phyloP scores from a whole-genome alignment of 257 asterid genomes.

The Solanum lycopersicoides region DNA sequence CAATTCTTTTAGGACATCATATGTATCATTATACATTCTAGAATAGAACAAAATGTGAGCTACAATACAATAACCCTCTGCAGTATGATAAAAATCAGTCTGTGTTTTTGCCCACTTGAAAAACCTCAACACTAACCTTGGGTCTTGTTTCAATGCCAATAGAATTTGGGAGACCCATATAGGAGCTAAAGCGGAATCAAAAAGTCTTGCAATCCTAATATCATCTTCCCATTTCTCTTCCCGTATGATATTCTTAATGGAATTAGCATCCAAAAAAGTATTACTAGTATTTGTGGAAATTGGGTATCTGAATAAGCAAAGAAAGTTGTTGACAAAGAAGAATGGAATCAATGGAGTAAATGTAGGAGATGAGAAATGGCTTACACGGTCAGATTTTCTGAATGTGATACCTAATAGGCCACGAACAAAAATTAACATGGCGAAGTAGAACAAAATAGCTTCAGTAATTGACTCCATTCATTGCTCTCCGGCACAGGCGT shows the following conservation, averaged over 20 bases:
- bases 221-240: conserved; percentile 73
- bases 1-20: conserved; percentile 42
- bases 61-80: conserved; percentile 54
- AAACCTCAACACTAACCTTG: conserved; percentile 58
- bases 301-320: conserved; percentile 22
- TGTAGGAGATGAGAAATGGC: conserved; percentile 3
- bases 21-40: conserved; percentile 55
- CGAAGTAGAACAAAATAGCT: conserved; percentile 23
- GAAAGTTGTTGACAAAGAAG: conserved; percentile 22
- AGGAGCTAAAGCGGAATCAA: conserved; percentile 47
- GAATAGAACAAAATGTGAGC: conserved; percentile 83
- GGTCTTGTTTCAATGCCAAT: conserved; percentile 57
- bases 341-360: not conserved
- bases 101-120: conserved; percentile 56
- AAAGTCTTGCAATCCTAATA: conserved; percentile 22
- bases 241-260: conserved; percentile 25
- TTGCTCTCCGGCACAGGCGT: conserved; percentile 11
- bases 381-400: conserved; percentile 27
- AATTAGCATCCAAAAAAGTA: conserved; percentile 8
- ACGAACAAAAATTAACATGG: conserved; percentile 60
- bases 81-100: conserved; percentile 43
- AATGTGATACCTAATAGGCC: conserved; percentile 28
- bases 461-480: conserved; percentile 42
- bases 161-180: conserved; percentile 44
- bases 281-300: conserved; percentile 18